Percentiles rank a stretch among this genome's conserved stretches.
Conservation (phyloP, 768 basidiomycete species). For the Suillus americanus region DNA sequence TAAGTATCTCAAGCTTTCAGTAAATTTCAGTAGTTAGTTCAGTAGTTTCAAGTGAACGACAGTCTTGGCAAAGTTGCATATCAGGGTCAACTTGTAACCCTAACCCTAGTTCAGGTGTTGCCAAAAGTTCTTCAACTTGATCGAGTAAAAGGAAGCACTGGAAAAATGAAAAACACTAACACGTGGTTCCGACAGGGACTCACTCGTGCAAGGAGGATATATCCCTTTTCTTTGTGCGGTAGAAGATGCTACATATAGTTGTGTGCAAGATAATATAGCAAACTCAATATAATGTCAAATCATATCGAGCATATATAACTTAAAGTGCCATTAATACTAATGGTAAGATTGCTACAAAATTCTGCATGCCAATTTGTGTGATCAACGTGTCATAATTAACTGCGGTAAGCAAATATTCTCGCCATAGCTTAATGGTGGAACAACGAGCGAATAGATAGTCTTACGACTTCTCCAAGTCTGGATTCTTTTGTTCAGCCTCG, state of each 20-base stretch:
- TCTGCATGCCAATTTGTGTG: not conserved
- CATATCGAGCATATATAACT: not conserved
- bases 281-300: not conserved
- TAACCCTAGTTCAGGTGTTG: not conserved
- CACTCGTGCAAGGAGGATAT: not conserved
- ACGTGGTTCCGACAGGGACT: not conserved
- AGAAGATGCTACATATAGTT: not conserved
- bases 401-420: not conserved
- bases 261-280: not conserved
- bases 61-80: too few relatives aligned
- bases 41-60: too few relatives aligned
- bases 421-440: not conserved
- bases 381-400: not conserved
- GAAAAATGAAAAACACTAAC: too few relatives aligned
- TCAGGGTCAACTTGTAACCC: not conserved
- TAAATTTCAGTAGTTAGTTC: too few relatives aligned
- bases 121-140: not conserved
- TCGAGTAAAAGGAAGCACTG: too few relatives aligned
- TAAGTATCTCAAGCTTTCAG: too few relatives aligned
- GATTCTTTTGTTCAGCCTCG: slow-evolving; percentile 6
- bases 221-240: not conserved
- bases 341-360: not conserved
- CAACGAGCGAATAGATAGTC: not conserved
- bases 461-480: not conserved
- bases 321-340: too few relatives aligned